Evolutionary conservation across 2,329 filamentous ascomycete genomes (phyloP).

Genomic region (Diplodia intermedia): DNA sequence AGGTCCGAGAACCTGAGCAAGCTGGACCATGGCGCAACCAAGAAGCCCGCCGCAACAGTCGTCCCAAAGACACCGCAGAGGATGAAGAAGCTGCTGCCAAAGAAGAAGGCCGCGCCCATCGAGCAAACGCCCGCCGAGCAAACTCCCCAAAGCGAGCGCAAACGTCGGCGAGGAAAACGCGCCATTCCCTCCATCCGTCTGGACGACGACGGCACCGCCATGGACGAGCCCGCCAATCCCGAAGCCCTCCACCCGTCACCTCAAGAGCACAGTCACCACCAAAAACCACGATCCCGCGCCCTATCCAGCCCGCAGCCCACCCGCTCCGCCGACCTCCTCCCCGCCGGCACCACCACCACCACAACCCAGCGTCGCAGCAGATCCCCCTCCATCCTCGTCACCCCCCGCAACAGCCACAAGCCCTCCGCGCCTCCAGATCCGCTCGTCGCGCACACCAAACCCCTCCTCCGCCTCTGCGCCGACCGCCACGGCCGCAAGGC

Average conservation of each 20-base stretch:
- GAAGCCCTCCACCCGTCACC: background rate
- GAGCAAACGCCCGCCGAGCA: background rate
- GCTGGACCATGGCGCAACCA: too few relatives aligned
- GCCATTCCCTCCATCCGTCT: background rate
- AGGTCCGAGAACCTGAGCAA: background rate
- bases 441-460: constrained; percentile 35
- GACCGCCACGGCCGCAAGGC: constrained; percentile 34
- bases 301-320: background rate
- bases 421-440: background rate
- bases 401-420: too few relatives aligned
- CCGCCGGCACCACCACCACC: background rate
- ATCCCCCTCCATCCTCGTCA: background rate
- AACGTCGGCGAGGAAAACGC: constrained; percentile 3
- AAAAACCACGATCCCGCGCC: background rate
- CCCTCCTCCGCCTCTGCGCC: constrained; percentile 43
- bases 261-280: background rate
- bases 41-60: background rate
- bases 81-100: background rate
- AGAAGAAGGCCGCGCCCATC: background rate
- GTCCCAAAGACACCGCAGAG: constrained; percentile 5
- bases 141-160: constrained; percentile 9
- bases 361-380: background rate
- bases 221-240: background rate
- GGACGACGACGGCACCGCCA: background rate
- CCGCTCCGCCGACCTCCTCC: background rate